Evolutionary conservation across 2,329 filamentous ascomycete genomes (phyloP).

Genomic region (Botrytis fragariae): DNA sequence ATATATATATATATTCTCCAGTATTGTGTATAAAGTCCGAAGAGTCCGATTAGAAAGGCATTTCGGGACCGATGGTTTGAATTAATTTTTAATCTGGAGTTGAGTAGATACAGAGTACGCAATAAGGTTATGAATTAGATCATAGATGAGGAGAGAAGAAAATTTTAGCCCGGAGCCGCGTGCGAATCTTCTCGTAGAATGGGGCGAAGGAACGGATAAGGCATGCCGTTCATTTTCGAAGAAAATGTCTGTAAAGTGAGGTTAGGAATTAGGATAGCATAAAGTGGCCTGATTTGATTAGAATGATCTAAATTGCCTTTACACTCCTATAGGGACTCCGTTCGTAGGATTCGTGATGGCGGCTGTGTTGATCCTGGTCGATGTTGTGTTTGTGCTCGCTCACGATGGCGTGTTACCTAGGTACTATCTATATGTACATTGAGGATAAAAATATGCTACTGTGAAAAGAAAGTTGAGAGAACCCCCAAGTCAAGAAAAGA

Average conservation of each 20-base stretch:
- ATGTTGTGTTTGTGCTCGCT: not conserved
- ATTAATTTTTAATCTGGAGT: no score
- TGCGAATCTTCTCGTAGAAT: not conserved
- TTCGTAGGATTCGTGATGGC: conserved; percentile 1
- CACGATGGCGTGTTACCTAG: not conserved
- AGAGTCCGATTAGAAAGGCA: not conserved
- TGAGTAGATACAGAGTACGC: not conserved
- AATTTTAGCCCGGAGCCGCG: not conserved
- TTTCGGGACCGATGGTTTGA: not conserved
- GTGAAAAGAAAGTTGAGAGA: not conserved
- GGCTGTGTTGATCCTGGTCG: conserved; percentile 2
- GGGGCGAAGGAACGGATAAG: not conserved
- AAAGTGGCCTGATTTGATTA: not conserved
- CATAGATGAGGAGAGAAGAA: not conserved
- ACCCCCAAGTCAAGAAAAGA: not conserved
- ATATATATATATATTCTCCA: no score
- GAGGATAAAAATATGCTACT: not conserved
- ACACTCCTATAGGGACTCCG: not conserved
- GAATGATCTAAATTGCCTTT: not conserved
- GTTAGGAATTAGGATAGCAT: not conserved
- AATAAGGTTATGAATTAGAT: not conserved
- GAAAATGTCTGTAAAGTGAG: not conserved
- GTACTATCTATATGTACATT: not conserved
- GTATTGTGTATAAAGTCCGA: not conserved
- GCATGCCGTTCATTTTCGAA: not conserved